Evolutionary conservation across 768 basidiomycete genomes (phyloP), one percentile per base, ranked within the genome.

Genomic region (Tylopilus vinaceipallidus): DNA sequence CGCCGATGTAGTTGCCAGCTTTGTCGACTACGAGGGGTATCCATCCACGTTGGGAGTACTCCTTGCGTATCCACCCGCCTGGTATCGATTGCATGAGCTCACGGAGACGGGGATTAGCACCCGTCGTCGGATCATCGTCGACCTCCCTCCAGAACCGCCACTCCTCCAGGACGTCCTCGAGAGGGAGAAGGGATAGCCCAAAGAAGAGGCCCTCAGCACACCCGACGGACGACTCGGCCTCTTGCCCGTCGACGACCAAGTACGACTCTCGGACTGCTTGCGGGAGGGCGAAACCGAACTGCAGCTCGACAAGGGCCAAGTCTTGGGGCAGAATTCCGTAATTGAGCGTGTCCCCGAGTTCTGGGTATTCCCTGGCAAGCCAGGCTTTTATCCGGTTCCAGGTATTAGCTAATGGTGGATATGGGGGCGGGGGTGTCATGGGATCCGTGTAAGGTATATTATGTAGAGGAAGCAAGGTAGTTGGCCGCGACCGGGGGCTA

Each of bases 141-240:
- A 98, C 91, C 61, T 89, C 86, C 54, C 95, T 75, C 95, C 97
- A 98, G 64, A 97, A 98, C 30, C 79, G 75, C 94, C 95, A 99
- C 70, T 99, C 97, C 49, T 93, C 86, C 37, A 94, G 74, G 23
- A 97, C 92, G 58, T 92, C 88, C 62, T 99, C 97, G 38, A 98
- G 76, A 12, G 93, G 91, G 17, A 99, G 73, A 32, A 97, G 77
- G n/a, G 85, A 87, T 17, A 99, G 72, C n/a, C 97, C 97, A 62
- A 93, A 98, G 69, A 99, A 92, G 26, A 99, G 76, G 29, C 97
- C 97, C 50, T 91, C 88, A 9, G 89, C 79, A 61, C 90, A 93
- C 12, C 88, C 90, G 35, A 88, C 90, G 24, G 90, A 75, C 13
- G 89, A 89, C 69, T 93, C 89, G 17, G 90, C 81, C 65, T 98